phyloP scores from a whole-genome alignment of 164 flowering plant genomes.

The Cinnamomum chago region DNA sequence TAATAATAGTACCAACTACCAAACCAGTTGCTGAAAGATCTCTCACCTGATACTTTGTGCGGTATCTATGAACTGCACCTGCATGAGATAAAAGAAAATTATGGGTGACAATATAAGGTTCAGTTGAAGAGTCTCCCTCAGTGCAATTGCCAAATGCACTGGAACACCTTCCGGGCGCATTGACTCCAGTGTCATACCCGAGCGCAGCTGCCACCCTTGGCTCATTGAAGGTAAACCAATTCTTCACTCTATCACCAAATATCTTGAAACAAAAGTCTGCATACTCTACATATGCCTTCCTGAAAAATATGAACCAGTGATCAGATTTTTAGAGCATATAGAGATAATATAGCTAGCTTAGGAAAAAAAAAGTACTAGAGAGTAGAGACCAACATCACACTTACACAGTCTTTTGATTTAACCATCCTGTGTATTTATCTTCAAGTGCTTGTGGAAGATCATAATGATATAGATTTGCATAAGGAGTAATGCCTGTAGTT shows the following conservation, averaged over 20 bases:
- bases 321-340: too few species aligned
- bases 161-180: constrained; percentile 22
- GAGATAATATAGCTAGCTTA: neutral
- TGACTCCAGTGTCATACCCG: constrained; percentile 20
- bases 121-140: constrained; percentile 17
- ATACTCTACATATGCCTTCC: constrained; percentile 63
- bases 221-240: constrained; percentile 26
- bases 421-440: constrained; percentile 39
- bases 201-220: constrained; percentile 20
- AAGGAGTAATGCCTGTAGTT: constrained; percentile 62
- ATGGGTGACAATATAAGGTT: constrained; percentile 24
- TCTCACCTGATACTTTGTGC: constrained; percentile 19
- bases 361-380: neutral
- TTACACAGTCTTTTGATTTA: constrained; percentile 50
- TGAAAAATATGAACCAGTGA: constrained; percentile 13
- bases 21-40: neutral
- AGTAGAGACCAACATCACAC: constrained; percentile 11
- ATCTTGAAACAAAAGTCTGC: constrained; percentile 21
- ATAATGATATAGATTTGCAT: constrained; percentile 68
- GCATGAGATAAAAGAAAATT: constrained; percentile 21
- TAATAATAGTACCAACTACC: neutral
- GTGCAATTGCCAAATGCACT: constrained; percentile 17
- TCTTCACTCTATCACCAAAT: constrained; percentile 20
- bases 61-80: constrained; percentile 20
- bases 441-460: constrained; percentile 67